A percentile compares a stretch with the other conserved stretches of the same genome.
phyloP scores from a whole-genome alignment of 129 eudicot genomes.

The Arctium lappa region DNA sequence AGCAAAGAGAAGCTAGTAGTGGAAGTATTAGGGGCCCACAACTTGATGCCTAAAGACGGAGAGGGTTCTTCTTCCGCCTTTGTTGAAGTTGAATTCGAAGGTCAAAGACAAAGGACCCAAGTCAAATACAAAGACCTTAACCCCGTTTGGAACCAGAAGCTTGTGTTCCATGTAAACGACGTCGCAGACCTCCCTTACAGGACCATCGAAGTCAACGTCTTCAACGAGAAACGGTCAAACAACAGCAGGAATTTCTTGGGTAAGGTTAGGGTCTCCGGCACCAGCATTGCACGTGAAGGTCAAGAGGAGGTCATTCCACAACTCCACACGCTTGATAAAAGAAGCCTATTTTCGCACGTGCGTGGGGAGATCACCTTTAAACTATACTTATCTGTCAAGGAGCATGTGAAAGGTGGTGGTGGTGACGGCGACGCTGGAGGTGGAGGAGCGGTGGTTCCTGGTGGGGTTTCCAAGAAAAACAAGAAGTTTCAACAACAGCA shows the following conservation, averaged over 20 bases:
- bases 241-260: slow-evolving; percentile 80
- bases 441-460: slow-evolving; percentile 12
- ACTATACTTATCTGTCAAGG: slow-evolving; percentile 54
- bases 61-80: slow-evolving; percentile 92
- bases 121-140: slow-evolving; percentile 72
- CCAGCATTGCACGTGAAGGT: slow-evolving; percentile 60
- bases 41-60: slow-evolving; percentile 95
- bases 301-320: slow-evolving; percentile 55
- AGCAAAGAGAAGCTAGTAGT: slow-evolving; percentile 92
- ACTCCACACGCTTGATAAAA: slow-evolving; percentile 74
- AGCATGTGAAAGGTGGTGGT: slow-evolving; percentile 48
- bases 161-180: slow-evolving; percentile 72
- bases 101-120: slow-evolving; percentile 63
- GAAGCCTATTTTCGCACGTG: slow-evolving; percentile 84
- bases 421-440: slow-evolving; percentile 6
- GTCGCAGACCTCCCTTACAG: slow-evolving; percentile 82
- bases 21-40: slow-evolving; percentile 90
- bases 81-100: slow-evolving; percentile 94
- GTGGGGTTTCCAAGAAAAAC: slow-evolving; percentile 42
- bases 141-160: slow-evolving; percentile 94
- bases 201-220: slow-evolving; percentile 76
- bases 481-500: slow-evolving; percentile 59
- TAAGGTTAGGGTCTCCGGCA: slow-evolving; percentile 75
- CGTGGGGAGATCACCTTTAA: slow-evolving; percentile 83
- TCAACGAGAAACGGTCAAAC: slow-evolving; percentile 79